Percentiles rank a stretch among this genome's conserved stretches.
phyloP scores from a whole-genome alignment of 1,139 yeast species.

The Nematodospora anomalae region DNA sequence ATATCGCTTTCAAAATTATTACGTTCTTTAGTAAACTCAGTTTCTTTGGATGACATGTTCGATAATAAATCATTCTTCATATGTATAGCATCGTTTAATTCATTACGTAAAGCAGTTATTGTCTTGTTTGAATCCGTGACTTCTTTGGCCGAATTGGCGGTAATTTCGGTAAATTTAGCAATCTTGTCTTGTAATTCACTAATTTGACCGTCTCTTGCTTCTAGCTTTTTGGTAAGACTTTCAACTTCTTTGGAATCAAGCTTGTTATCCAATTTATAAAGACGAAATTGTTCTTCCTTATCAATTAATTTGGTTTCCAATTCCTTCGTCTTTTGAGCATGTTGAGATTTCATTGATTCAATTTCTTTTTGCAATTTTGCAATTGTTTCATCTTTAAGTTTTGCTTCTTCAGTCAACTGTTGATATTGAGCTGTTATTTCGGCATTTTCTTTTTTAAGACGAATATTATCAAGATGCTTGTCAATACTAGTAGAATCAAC shows the following conservation, averaged over 20 bases:
- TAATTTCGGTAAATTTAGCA: conserved; percentile 17
- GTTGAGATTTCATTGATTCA: conserved; percentile 10
- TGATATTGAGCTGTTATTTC: conserved; percentile 18
- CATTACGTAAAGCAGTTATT: conserved; percentile 24
- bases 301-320: conserved; percentile 5
- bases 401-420: conserved; percentile 15
- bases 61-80: conserved; percentile 66
- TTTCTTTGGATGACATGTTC: conserved; percentile 64
- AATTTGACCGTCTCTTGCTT: conserved; percentile 30
- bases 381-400: conserved; percentile 11
- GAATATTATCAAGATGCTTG: conserved; percentile 45
- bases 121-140: conserved; percentile 21
- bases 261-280: conserved; percentile 16
- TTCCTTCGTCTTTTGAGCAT: conserved; percentile 8
- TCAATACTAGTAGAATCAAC: conserved; percentile 43
- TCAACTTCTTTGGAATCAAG: conserved; percentile 31
- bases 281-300: conserved; percentile 12
- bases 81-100: conserved; percentile 31
- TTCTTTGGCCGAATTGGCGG: conserved; percentile 19
- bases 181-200: conserved; percentile 31
- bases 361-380: conserved; percentile 9
- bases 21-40: conserved; percentile 57
- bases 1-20: conserved; percentile 51
- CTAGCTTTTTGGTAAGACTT: conserved; percentile 21
- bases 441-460: conserved; percentile 33